These are phyloP conservation scores for Penicillium riverlandense DNA, from an alignment of 495 filamentous ascomycete species.

Conservation along the genomic window DNA sequence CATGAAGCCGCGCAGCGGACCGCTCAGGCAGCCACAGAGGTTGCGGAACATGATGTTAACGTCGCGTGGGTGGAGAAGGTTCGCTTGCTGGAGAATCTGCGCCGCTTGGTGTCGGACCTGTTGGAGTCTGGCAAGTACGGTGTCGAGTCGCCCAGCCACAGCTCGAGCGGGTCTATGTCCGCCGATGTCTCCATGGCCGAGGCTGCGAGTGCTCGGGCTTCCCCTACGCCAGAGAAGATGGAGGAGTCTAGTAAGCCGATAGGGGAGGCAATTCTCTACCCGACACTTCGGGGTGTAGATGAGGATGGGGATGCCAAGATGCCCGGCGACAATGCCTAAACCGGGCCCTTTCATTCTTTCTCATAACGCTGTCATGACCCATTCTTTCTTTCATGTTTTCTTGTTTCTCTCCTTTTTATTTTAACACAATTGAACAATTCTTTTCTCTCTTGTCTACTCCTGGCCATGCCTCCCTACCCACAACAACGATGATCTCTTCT, in stretches of 20 bases:
- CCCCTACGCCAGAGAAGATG: not conserved
- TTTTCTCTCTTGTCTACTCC: not conserved
- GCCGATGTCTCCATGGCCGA: constrained; percentile 5
- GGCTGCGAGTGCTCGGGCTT: constrained; percentile 10
- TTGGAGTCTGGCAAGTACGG: constrained; percentile 59
- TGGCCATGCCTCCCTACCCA: not conserved
- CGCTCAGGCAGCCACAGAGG: constrained; percentile 39
- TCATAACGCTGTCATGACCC: constrained; percentile 20
- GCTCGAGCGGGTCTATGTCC: not conserved
- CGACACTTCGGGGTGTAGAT: constrained; percentile 35
- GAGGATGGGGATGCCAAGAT: constrained; percentile 37
- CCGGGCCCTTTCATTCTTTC: not conserved
- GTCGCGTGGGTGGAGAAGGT: constrained; percentile 81
- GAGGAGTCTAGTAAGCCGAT: constrained; percentile 18
- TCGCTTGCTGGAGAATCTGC: constrained; percentile 68
- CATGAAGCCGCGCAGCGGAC: constrained; percentile 37
- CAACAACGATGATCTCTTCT: too few species aligned
- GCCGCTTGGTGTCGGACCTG: constrained; percentile 57
- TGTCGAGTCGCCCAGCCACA: constrained; percentile 18
- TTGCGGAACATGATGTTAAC: constrained; percentile 44
- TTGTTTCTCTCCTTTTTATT: constrained; percentile 1
- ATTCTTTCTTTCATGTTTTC: constrained; percentile 8
- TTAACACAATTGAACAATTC: not conserved
- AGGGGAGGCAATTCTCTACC: constrained; percentile 34
- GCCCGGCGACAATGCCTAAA: constrained; percentile 19